Evolutionary conservation across 208 protist species (phyloP).

Genomic region (Acanthamoeba culbertsoni): DNA sequence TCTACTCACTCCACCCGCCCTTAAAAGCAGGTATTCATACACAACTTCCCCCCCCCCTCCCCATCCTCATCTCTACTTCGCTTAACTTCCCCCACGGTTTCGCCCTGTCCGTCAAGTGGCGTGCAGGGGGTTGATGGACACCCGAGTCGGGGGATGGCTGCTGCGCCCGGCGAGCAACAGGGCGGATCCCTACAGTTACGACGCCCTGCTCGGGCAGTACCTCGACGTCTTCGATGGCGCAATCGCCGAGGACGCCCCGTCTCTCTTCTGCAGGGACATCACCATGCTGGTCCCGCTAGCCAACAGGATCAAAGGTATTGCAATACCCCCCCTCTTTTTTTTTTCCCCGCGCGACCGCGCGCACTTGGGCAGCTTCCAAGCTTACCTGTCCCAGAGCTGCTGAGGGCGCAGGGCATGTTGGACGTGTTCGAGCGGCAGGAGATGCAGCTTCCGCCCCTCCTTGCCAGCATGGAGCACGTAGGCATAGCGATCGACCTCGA

Average conservation of each 20-base stretch:
- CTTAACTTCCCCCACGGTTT: too few relatives aligned
- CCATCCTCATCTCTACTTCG: too few relatives aligned
- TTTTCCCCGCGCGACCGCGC: too few relatives aligned
- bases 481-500: slow-evolving; percentile 45
- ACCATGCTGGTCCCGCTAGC: background rate
- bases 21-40: background rate
- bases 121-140: background rate
- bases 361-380: too few relatives aligned
- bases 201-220: background rate
- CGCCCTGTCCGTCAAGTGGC: background rate
- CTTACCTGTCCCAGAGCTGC: background rate
- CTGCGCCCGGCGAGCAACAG: background rate
- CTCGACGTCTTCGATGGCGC: background rate
- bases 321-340: background rate
- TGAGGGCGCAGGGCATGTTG: background rate
- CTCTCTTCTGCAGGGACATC: background rate
- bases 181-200: background rate
- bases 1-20: background rate
- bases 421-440: slow-evolving; percentile 12
- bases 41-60: too few relatives aligned
- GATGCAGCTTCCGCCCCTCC: background rate
- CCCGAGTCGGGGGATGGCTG: background rate
- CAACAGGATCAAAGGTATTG: background rate
- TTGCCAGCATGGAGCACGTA: background rate
- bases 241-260: background rate